Percentiles rank a stretch among this genome's conserved stretches.
Evolutionary conservation across 495 filamentous ascomycete species (phyloP).

Genomic region (Hyaloscypha finlandica): DNA sequence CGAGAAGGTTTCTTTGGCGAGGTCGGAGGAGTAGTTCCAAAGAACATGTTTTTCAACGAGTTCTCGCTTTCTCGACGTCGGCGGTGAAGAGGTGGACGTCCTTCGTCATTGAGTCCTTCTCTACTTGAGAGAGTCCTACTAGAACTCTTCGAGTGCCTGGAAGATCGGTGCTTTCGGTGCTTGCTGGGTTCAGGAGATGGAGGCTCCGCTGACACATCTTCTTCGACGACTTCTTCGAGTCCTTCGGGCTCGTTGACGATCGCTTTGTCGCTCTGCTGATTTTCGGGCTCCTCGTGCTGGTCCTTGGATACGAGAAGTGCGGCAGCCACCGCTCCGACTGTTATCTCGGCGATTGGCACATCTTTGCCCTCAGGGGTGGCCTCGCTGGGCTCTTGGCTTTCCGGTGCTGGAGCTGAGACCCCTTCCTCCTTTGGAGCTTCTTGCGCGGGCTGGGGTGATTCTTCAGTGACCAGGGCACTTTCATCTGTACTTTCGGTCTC

Average conservation of each 20-base stretch:
- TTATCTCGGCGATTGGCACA: slow-evolving; percentile 17
- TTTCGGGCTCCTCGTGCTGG: background rate
- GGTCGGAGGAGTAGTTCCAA: background rate
- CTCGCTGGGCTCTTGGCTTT: slow-evolving; percentile 6
- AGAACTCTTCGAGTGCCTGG: slow-evolving; percentile 17
- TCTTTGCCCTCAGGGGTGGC: background rate
- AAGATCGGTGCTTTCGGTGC: slow-evolving; percentile 23
- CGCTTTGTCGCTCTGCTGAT: background rate
- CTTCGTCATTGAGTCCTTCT: slow-evolving; percentile 17
- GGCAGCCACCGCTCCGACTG: slow-evolving; percentile 19
- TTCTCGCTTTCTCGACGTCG: slow-evolving; percentile 17
- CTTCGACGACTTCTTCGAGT: slow-evolving; percentile 20
- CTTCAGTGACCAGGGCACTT: slow-evolving; percentile 5
- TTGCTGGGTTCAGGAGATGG: slow-evolving; percentile 2
- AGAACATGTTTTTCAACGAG: slow-evolving; percentile 6
- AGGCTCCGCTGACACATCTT: slow-evolving; percentile 12
- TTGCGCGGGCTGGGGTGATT: background rate
- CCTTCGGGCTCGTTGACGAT: background rate
- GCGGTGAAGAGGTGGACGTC: slow-evolving; percentile 10
- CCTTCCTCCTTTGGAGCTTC: background rate
- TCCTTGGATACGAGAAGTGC: background rate
- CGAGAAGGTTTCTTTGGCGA: slow-evolving; percentile 27
- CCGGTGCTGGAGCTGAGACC: background rate
- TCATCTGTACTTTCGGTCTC: slow-evolving; percentile 8
- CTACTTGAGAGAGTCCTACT: slow-evolving; percentile 25